These are phyloP conservation scores for Nannochloropsis gaditana DNA, from an alignment of 108 stramenopile species.

Conservation along the genomic window DNA sequence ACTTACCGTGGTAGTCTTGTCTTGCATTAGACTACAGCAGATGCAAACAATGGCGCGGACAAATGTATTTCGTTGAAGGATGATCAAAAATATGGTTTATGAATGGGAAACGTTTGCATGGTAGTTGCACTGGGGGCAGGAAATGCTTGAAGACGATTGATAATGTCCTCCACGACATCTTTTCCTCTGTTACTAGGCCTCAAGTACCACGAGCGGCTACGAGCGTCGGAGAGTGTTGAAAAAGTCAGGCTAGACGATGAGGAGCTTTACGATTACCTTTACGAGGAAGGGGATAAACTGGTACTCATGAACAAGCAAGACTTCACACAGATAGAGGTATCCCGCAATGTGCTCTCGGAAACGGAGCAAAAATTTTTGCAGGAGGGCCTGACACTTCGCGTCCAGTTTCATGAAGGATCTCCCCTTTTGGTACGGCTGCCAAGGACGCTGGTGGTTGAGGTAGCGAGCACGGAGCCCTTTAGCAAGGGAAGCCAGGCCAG, in stretches of 20 bases:
- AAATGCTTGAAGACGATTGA: no score
- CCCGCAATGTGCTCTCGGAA: not conserved
- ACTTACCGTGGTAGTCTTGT: not conserved
- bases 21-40: not conserved
- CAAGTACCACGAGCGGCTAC: conserved; percentile 14
- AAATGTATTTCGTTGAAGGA: no score
- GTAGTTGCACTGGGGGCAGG: no score
- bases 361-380: not conserved
- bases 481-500: conserved; percentile 19
- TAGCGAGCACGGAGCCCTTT: conserved; percentile 12
- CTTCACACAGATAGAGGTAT: conserved; percentile 9
- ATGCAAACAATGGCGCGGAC: no score
- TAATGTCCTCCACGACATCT: no score
- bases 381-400: not conserved
- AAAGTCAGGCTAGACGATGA: not conserved
- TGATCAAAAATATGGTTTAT: no score
- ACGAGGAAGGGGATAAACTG: conserved; percentile 6
- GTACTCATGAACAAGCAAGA: not conserved
- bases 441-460: not conserved
- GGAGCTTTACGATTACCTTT: not conserved
- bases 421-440: conserved; percentile 1
- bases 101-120: no score
- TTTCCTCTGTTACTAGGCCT: not conserved
- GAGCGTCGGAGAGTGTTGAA: not conserved
- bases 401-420: not conserved